Evolutionary conservation across 75 land plant genomes (phyloP).

Genomic region (Azolla pinnata): DNA sequence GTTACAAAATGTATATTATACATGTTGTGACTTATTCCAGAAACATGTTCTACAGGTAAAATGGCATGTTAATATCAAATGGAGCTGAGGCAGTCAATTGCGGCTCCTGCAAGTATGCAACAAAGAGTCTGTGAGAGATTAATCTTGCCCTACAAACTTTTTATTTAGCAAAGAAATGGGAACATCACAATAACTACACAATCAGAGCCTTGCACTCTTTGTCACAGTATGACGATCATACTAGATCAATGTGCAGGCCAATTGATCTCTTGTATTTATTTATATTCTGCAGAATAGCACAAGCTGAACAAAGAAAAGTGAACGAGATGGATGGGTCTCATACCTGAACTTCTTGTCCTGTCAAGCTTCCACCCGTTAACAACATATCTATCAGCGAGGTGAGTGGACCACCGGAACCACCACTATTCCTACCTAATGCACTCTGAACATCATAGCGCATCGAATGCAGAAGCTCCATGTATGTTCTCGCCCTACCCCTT

Average conservation of each 20-base stretch:
- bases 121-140: neutral
- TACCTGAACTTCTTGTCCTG: constrained; percentile 65
- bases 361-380: constrained; percentile 51
- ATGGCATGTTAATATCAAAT: constrained; percentile 58
- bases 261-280: neutral
- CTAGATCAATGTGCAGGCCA: neutral
- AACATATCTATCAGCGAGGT: constrained; percentile 63
- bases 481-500: constrained; percentile 58
- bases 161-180: neutral
- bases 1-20: no score
- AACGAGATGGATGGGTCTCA: no score
- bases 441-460: constrained; percentile 63
- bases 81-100: constrained; percentile 44
- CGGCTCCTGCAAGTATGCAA: constrained; percentile 46
- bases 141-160: no score
- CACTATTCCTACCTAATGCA: constrained; percentile 23
- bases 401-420: constrained; percentile 41
- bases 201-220: neutral
- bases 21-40: no score
- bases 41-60: constrained; percentile 37
- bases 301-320: no score
- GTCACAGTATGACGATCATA: neutral
- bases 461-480: constrained; percentile 62
- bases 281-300: no score
- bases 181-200: neutral